Evolutionary conservation across 192 early-diverging fungal genomes (phyloP), one percentile per base, ranked within the genome.

Genomic region (Gorgonomyces haynaldii): DNA sequence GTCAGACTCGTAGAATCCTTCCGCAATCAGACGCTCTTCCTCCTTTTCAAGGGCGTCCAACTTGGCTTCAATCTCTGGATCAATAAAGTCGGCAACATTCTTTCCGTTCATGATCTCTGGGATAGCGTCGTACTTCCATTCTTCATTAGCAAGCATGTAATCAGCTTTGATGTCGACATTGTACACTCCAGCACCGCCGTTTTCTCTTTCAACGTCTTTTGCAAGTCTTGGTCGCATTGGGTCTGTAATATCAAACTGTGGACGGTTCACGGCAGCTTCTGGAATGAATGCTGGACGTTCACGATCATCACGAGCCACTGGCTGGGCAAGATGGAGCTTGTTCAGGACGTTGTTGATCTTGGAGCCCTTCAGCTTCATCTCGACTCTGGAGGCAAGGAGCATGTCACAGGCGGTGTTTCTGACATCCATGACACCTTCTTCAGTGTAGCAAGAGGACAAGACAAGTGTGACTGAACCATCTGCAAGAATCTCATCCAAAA

Each of bases 31-130:
- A 39, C 82, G 71, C 68, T 96, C 94, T 70, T 99, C 96, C 64
- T 99, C 96, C 52, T 83, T 79, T 63, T 99, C 94, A 26, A 99
- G 76, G 50, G 82, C 90, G 19, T 88, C 91, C 52, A 99, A 67
- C 57, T 85, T 84, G 62, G 91, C 88, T 56, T 90, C 91, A 62
- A 99, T 97, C 3, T 97, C 91, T 23, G 93, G 73, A 70, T 99
- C 96, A 60, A 97, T 70, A 64, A 97, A 99, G 72, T 99, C 96
- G 16, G 89, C 89, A 26, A 99, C 78, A 69, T 99, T 99, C 74
- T 90, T 87, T 57, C 94, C 94, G 57, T 97, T 82, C 81, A 91
- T 85, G 65, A 99, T 91, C 72, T 99, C 96, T 27, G 96, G 96
- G 42, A 99, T 92, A 30, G 68, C 69, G 66, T 99, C 96, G 70